Evolutionary conservation across 345 rosid genomes (phyloP), one percentile per base, ranked within the genome.

Genomic region (Orychophragmus violaceus): DNA sequence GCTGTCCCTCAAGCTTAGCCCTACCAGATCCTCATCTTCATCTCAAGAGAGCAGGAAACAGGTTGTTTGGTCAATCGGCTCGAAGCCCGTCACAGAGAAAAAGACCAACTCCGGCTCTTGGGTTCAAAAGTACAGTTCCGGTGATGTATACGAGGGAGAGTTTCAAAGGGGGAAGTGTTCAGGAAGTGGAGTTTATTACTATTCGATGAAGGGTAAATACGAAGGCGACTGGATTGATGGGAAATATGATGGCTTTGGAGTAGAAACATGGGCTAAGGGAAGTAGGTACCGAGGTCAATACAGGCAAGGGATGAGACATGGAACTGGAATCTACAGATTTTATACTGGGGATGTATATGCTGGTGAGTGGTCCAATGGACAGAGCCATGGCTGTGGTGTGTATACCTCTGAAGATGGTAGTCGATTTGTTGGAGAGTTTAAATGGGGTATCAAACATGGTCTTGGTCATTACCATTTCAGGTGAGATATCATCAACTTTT

Each of bases 391-490:
- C 2, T 88, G 88, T 71, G 99, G 99, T 29, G 84, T 87, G 44
- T 97, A 94, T 74, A 94, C 96, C 14, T 94, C 97, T 41, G 97
- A 94, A 66, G 99, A 94, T 55, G 99, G 90, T 6, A 90, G 99
- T 51, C 81, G 94, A 0, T 94, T 80, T 78, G 95, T 90, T 58
- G 99, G 99, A 3, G 92, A 94, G 64, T 94, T 94, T 76, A 87
- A 88, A 75, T 85, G 96, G 95, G 97, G 97, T 2, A 89, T 94
- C 74, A 93, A 93, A 82, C 99, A 93, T 51, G 99, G 99, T 6
- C 87, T 87, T 29, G 97, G 97, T 30, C 97, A 85, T 56, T 94
- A 90, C 75, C 95, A 94, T 76, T 90, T 88, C 88, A 88, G 99
- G 96, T 89, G 23, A 74, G 42, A 37, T 21, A 12, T 46, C 48